Evolutionary conservation across 345 rosid species (phyloP).

Genomic region (Citrus sinensis): DNA sequence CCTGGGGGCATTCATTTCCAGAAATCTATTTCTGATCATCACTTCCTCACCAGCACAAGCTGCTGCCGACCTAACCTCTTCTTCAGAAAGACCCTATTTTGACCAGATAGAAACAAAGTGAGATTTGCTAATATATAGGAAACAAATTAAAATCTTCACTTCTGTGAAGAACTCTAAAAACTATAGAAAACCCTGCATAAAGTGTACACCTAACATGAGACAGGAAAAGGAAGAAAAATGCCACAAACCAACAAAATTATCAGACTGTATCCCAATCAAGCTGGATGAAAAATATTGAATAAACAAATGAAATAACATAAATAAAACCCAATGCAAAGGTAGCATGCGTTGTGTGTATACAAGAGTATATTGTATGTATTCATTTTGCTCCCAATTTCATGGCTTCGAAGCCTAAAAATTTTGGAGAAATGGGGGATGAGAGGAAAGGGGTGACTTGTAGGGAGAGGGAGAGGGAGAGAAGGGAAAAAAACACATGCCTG

Average conservation of each 20-base stretch:
- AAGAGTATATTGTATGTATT: background rate
- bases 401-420: background rate
- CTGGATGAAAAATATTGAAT: background rate
- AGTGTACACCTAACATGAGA: background rate
- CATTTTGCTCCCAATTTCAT: background rate
- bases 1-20: constrained; percentile 98
- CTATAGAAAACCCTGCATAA: background rate
- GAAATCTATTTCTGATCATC: constrained; percentile 84
- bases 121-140: background rate
- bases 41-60: constrained; percentile 98
- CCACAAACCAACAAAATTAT: too few species aligned
- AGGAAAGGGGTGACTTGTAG: background rate
- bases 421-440: background rate
- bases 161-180: background rate
- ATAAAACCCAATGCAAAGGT: background rate
- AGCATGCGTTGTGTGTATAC: background rate
- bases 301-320: constrained; percentile 6
- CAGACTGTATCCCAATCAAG: background rate
- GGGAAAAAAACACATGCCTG: constrained; percentile 46
- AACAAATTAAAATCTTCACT: background rate
- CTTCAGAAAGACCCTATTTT: constrained; percentile 93
- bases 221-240: background rate
- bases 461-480: constrained; percentile 8
- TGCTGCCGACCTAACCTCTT: constrained; percentile 93
- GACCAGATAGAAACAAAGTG: constrained; percentile 19